Base-by-base conservation (phyloP, 495 filamentous ascomycete genomes). In the Aspergillus incahuasiensis region DNA sequence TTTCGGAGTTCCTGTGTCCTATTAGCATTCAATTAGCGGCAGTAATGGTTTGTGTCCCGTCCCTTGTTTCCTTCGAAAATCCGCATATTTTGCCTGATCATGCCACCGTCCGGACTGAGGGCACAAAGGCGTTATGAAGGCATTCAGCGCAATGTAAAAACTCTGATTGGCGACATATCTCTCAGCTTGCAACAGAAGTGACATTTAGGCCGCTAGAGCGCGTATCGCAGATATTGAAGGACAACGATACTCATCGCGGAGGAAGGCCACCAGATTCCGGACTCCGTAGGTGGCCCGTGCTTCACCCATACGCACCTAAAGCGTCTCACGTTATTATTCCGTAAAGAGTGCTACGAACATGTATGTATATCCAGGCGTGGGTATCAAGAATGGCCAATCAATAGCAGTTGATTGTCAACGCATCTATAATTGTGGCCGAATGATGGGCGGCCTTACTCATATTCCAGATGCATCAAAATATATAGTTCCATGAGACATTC, bases 111-210 rank as follows among this genome's bases (percentile, higher is more conserved):
- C 68, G 12, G 67, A 51, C 42, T 64, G 21, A 11, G 38, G 67
- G n/a, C 65, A 60, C 9, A 74, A 55, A 18, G 72, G 63, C 0
- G 71, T 70, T 52, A 79, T 75, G 20, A 81, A 76, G 39, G 78
- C 69, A 69, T 79, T 78, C 51, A 79, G 66, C 15, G 54, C 48
- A 19, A 64, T 45, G 46, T 71, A 58, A n/a, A 66, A 57, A 48
- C 67, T 65, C 56, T 79, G 77, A 38, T 78, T 79, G 52, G 71
- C 71, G 53, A 79, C 58, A 50, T 70, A 76, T 67, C 59, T 74
- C 65, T 79, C 75, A 54, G 77, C 77, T 67, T 79, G 72, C 41
- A 74, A 72, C 63, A 76, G 57, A 54, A 78, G 70, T 64, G 72
- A 76, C 75, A 78, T 78, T 71, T 59, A 70, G 64, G 32, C 35